Percentiles rank a stretch among this genome's conserved stretches.
Evolutionary conservation across 1,284 basidiomycete genomes (phyloP).

Genomic region (Coniferiporia sulphurascens): DNA sequence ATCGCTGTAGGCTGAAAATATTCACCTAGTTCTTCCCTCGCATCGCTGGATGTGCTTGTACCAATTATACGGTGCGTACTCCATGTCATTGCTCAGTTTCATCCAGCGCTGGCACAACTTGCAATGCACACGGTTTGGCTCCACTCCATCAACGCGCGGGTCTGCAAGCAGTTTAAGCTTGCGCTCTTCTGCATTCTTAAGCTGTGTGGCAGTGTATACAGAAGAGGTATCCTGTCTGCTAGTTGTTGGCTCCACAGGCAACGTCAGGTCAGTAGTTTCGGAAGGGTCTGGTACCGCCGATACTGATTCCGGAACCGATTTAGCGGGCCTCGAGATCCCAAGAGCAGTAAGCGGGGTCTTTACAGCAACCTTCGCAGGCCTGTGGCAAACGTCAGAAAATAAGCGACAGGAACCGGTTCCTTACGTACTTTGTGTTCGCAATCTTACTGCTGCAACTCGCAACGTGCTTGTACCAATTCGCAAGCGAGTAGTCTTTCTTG

Average conservation of each 20-base stretch:
- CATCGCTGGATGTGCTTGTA: conserved; percentile 16
- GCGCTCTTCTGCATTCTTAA: conserved; percentile 14
- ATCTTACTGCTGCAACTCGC: conserved; percentile 7
- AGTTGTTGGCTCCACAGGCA: not conserved
- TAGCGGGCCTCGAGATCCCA: not conserved
- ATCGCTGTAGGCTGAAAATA: not conserved
- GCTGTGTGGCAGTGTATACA: not conserved
- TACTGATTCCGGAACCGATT: not conserved
- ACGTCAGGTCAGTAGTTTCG: not conserved
- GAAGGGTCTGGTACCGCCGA: not conserved
- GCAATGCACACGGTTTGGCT: conserved; percentile 17
- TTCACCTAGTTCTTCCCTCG: conserved; percentile 2
- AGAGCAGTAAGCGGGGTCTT: conserved; percentile 8
- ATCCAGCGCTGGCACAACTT: conserved; percentile 17
- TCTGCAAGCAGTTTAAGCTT: conserved; percentile 15
- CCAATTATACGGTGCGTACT: conserved; percentile 18
- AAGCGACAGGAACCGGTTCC: not conserved
- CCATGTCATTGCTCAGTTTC: conserved; percentile 17
- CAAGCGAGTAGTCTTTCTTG: conserved; percentile 17
- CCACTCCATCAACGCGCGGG: conserved; percentile 14
- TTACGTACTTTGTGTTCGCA: conserved; percentile 1
- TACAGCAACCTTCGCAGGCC: not conserved
- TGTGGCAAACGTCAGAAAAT: not conserved
- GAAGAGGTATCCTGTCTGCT: not conserved
- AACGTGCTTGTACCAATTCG: conserved; percentile 16